Percentiles rank a stretch among this genome's conserved stretches.
These are phyloP conservation scores for Sesbania bispinosa DNA, from an alignment of 306 rosid genomes.

Conservation along the genomic window DNA sequence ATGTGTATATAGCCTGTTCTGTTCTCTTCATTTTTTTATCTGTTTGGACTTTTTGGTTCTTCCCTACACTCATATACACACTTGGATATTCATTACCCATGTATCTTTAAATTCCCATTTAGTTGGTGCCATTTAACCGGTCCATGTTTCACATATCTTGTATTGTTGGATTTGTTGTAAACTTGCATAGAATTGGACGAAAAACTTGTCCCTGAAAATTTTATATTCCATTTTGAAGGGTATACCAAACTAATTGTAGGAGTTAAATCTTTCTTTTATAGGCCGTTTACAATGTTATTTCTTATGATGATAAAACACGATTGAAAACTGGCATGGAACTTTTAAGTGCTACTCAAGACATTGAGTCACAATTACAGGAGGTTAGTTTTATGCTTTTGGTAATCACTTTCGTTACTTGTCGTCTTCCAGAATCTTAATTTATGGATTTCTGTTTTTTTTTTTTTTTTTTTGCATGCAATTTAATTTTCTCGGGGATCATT, in stretches of 20 bases:
- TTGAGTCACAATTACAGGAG: slow-evolving; percentile 64
- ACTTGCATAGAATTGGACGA: background rate
- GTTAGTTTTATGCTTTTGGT: slow-evolving; percentile 39
- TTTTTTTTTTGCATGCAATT: background rate
- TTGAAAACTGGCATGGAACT: slow-evolving; percentile 82
- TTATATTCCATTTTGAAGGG: background rate
- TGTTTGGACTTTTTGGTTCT: too few species aligned
- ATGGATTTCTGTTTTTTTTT: background rate
- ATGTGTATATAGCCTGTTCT: too few species aligned
- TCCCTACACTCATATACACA: too few species aligned
- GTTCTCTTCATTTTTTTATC: too few species aligned
- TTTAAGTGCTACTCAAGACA: slow-evolving; percentile 61
- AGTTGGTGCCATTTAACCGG: too few species aligned
- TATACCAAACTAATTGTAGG: background rate
- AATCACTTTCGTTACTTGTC: background rate
- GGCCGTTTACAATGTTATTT: slow-evolving; percentile 82
- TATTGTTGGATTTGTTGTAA: background rate
- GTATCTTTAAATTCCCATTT: too few species aligned
- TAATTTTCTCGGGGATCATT: background rate
- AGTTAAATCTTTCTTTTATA: slow-evolving; percentile 18
- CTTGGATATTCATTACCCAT: too few species aligned
- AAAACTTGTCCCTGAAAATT: background rate
- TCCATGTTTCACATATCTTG: too few species aligned
- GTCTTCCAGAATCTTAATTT: background rate
- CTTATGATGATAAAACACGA: slow-evolving; percentile 56